A percentile compares a stretch with the other conserved stretches of the same genome.
Conservation (phyloP, 768 basidiomycete species). For the Termitomyces eurrhizus region DNA sequence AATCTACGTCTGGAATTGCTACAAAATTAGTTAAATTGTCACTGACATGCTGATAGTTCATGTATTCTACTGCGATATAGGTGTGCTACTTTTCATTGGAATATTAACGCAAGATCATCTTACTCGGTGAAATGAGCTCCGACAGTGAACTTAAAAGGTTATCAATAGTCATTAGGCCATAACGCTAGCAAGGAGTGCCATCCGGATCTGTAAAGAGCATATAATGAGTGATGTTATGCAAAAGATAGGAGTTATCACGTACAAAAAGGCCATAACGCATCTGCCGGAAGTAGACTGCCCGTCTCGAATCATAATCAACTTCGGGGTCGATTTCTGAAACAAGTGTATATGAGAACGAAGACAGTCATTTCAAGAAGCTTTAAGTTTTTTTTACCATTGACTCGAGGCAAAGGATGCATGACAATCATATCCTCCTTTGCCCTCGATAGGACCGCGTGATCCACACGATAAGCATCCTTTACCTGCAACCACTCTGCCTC, state of each 20-base stretch:
- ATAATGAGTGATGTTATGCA: neutral
- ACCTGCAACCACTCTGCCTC: slow-evolving; percentile 86
- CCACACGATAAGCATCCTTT: slow-evolving; percentile 89
- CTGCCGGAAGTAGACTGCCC: slow-evolving; percentile 97
- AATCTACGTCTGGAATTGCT: neutral
- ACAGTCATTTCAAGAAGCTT: neutral
- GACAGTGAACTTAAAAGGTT: neutral
- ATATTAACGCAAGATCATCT: neutral
- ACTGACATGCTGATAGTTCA: neutral
- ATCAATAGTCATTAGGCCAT: slow-evolving; percentile 24
- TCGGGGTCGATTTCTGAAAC: slow-evolving; percentile 94
- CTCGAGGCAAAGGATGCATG: slow-evolving; percentile 97
- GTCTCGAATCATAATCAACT: slow-evolving; percentile 92
- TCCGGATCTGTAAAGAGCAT: slow-evolving; percentile 50
- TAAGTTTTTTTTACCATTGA: slow-evolving; percentile 59
- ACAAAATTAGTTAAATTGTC: neutral
- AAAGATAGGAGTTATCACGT: slow-evolving; percentile 30
- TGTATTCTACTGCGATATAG: neutral
- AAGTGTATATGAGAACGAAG: slow-evolving; percentile 10
- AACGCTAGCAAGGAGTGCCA: slow-evolving; percentile 76
- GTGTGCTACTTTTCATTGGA: neutral
- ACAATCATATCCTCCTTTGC: slow-evolving; percentile 98
- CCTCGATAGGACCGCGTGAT: slow-evolving; percentile 88
- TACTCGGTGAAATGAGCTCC: neutral
- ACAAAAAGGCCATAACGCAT: slow-evolving; percentile 99